Conservation (phyloP, 805 yeast genomes). For the Maudiozyma bulderi region DNA sequence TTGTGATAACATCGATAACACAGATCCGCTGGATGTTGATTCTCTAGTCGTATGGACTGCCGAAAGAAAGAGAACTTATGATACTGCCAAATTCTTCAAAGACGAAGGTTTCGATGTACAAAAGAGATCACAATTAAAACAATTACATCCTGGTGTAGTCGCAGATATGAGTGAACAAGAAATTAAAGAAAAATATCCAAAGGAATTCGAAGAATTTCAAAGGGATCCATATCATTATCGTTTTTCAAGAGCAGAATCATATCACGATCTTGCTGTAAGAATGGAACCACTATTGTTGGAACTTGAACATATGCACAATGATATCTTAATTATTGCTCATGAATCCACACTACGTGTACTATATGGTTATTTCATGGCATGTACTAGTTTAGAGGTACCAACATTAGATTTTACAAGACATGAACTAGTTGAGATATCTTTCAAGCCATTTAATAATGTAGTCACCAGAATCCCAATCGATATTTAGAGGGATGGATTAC, state of each 20-base stretch:
- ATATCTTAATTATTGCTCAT: slow-evolving; percentile 83
- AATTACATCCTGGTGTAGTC: slow-evolving; percentile 80
- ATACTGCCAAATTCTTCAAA: slow-evolving; percentile 63
- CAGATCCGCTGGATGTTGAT: background rate
- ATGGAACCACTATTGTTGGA: slow-evolving; percentile 89
- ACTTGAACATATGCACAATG: slow-evolving; percentile 85
- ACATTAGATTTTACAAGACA: slow-evolving; percentile 64
- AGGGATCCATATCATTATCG: slow-evolving; percentile 89
- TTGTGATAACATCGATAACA: background rate
- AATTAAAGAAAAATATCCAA: slow-evolving; percentile 51
- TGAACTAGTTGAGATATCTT: slow-evolving; percentile 78
- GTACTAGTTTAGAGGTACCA: slow-evolving; percentile 81
- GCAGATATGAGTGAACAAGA: slow-evolving; percentile 59
- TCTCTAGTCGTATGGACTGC: slow-evolving; percentile 75
- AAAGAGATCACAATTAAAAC: slow-evolving; percentile 76
- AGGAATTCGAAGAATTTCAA: slow-evolving; percentile 54
- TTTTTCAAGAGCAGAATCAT: slow-evolving; percentile 86
- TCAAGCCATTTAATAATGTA: slow-evolving; percentile 70
- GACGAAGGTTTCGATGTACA: slow-evolving; percentile 53
- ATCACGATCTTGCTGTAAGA: slow-evolving; percentile 90
- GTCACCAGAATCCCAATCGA: slow-evolving; percentile 44
- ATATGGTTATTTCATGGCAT: slow-evolving; percentile 92
- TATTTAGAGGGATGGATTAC: background rate
- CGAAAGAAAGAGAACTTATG: slow-evolving; percentile 71
- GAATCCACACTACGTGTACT: slow-evolving; percentile 82